Percentiles rank a stretch among this genome's conserved stretches.
These are phyloP conservation scores for Mycena leptocephala DNA, from an alignment of 768 basidiomycete genomes.

Conservation along the genomic window DNA sequence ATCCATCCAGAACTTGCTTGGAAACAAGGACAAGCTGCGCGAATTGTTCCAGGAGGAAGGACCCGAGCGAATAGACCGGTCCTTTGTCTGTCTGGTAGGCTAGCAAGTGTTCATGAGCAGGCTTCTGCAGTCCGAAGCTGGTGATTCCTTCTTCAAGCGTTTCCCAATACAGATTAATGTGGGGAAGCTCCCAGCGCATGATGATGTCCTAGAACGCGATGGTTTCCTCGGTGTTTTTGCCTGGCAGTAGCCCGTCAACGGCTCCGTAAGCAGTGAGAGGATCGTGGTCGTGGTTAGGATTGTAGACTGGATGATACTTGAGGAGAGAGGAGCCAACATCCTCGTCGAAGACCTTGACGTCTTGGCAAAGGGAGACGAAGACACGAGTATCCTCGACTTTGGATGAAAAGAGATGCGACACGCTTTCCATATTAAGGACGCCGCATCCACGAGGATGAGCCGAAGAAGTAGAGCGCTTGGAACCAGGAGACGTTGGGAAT, in stretches of 20 bases:
- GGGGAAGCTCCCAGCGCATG: neutral
- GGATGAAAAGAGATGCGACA: neutral
- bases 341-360: neutral
- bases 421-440: too few relatives aligned
- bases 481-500: too few relatives aligned
- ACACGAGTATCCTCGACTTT: neutral
- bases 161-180: neutral
- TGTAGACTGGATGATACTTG: neutral
- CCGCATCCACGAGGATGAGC: too few relatives aligned
- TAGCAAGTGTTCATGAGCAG: neutral
- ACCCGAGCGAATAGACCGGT: neutral
- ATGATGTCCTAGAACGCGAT: neutral
- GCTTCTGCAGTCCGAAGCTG: neutral
- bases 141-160: neutral
- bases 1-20: neutral
- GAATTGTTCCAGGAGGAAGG: neutral
- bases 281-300: constrained; percentile 4
- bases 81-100: neutral
- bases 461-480: too few relatives aligned
- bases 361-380: neutral
- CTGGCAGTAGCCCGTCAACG: neutral
- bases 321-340: neutral
- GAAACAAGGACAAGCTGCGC: neutral
- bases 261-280: constrained; percentile 8
- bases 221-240: constrained; percentile 1